Percentiles rank a stretch among this genome's conserved stretches.
phyloP scores from a whole-genome alignment of 352 stramenopile genomes.

The Phytopythium helicoides region DNA sequence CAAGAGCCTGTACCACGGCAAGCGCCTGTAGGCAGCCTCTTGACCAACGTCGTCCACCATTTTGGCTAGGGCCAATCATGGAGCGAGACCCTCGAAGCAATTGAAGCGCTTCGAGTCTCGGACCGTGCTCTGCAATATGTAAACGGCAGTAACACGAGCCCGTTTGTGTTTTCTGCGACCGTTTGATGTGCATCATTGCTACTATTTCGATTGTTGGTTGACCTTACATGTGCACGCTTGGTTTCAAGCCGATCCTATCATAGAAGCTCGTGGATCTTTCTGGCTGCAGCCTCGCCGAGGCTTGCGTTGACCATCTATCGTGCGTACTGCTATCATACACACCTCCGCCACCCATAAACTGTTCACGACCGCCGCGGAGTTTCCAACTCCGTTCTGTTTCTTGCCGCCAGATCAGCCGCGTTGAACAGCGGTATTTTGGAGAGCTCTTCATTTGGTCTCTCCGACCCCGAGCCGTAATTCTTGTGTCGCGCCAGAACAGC shows the following conservation, averaged over 20 bases:
- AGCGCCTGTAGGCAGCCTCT: constrained; percentile 25
- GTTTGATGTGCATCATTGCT: constrained; percentile 1
- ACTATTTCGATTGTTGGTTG: background rate
- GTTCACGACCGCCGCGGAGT: background rate
- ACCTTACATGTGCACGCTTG: background rate
- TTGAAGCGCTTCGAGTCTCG: background rate
- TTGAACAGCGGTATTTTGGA: background rate
- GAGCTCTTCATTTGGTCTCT: constrained; percentile 4
- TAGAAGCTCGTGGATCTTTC: no score
- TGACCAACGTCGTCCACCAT: no score
- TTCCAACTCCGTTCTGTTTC: no score
- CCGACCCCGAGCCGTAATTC: no score
- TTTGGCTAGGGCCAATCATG: no score
- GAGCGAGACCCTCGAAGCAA: background rate
- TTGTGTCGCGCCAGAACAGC: background rate
- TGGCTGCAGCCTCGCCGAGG: no score
- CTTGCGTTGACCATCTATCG: background rate
- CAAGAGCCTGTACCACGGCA: constrained; percentile 93
- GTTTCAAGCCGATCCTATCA: no score
- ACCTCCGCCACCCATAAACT: background rate
- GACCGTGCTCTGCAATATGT: background rate
- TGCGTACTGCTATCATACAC: constrained; percentile 10
- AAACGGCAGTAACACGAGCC: constrained; percentile 2
- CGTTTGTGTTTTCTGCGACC: background rate
- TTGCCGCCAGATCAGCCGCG: background rate